Evolutionary conservation across 164 flowering plant species (phyloP).

Genomic region (Piper betle): DNA sequence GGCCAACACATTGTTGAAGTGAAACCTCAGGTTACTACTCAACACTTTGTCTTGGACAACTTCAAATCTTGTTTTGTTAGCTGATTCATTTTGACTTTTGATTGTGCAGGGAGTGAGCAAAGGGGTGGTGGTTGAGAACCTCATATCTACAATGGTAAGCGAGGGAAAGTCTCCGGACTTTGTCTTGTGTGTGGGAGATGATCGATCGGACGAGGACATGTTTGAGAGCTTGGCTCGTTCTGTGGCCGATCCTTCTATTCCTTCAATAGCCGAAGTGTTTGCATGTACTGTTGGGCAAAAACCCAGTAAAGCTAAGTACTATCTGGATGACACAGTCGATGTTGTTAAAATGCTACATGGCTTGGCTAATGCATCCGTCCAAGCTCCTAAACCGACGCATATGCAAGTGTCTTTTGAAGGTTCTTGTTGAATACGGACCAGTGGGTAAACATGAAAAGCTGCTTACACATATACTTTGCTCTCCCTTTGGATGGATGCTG

Average conservation of each 20-base stretch:
- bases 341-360: slow-evolving; percentile 15
- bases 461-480: background rate
- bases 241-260: slow-evolving; percentile 7
- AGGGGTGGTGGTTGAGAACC: slow-evolving; percentile 7
- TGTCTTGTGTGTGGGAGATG: slow-evolving; percentile 13
- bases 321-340: slow-evolving; percentile 15
- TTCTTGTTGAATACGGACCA: slow-evolving; percentile 4
- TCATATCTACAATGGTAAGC: slow-evolving; percentile 6
- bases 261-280: slow-evolving; percentile 5
- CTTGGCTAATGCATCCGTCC: slow-evolving; percentile 7
- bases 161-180: slow-evolving; percentile 10
- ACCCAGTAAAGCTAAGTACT: slow-evolving; percentile 15
- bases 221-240: slow-evolving; percentile 12
- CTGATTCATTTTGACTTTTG: no score
- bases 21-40: slow-evolving; percentile 8
- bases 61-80: no score
- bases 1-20: slow-evolving; percentile 14
- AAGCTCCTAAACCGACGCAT: slow-evolving; percentile 6
- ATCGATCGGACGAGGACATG: slow-evolving; percentile 15
- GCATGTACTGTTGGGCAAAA: slow-evolving; percentile 15
- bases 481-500: background rate
- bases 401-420: slow-evolving; percentile 13
- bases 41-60: background rate
- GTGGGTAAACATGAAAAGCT: background rate
- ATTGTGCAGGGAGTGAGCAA: slow-evolving; percentile 11